phyloP scores from a whole-genome alignment of 2,329 filamentous ascomycete genomes.

The Didymella sp. region DNA sequence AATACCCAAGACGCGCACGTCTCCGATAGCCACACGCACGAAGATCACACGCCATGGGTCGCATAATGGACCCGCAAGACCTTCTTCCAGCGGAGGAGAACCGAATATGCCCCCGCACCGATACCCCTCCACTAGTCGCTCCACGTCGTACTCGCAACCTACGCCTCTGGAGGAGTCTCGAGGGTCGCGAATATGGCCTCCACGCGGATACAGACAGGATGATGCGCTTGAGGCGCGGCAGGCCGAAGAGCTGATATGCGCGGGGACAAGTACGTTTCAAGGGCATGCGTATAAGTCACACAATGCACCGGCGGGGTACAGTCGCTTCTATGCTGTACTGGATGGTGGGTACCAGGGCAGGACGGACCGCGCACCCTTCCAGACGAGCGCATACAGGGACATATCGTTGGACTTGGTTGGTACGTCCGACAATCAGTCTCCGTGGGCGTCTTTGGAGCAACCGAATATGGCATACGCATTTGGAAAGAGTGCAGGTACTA shows the following conservation, averaged over 20 bases:
- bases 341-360: constrained; percentile 47
- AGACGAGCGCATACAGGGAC: constrained; percentile 46
- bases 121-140: constrained; percentile 35
- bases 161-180: constrained; percentile 49
- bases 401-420: constrained; percentile 50
- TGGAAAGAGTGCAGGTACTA: constrained; percentile 71
- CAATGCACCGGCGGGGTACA: constrained; percentile 47
- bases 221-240: constrained; percentile 41
- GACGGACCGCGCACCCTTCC: constrained; percentile 49
- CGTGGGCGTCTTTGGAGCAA: constrained; percentile 77
- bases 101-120: constrained; percentile 36
- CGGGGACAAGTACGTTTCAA: constrained; percentile 51
- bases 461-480: constrained; percentile 74
- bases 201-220: constrained; percentile 46
- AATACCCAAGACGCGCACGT: constrained; percentile 42
- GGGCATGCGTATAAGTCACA: constrained; percentile 49
- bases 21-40: constrained; percentile 44
- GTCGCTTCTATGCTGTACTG: constrained; percentile 52
- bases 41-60: constrained; percentile 49
- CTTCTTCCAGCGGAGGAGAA: constrained; percentile 45
- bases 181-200: constrained; percentile 49
- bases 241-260: constrained; percentile 50
- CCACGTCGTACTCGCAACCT: constrained; percentile 48
- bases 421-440: constrained; percentile 50
- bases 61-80: constrained; percentile 38